These are phyloP conservation scores for Penicillium malachiteum DNA, from an alignment of 495 filamentous ascomycete genomes.

Conservation along the genomic window DNA sequence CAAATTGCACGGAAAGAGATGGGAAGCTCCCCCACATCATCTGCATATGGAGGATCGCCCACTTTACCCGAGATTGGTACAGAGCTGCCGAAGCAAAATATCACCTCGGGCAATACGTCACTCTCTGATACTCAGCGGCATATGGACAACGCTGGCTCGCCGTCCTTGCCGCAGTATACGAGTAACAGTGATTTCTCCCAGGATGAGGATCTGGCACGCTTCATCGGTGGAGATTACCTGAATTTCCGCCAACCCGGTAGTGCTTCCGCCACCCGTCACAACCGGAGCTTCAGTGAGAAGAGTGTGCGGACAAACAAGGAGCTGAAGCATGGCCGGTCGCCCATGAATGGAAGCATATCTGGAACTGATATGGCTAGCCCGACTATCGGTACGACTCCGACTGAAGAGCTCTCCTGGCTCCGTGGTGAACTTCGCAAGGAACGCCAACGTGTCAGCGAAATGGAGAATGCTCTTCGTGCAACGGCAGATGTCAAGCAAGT, in stretches of 20 bases:
- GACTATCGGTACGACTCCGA: slow-evolving; percentile 58
- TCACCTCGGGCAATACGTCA: slow-evolving; percentile 55
- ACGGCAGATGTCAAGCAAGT: slow-evolving; percentile 80
- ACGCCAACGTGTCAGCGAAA: slow-evolving; percentile 75
- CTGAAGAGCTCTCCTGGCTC: slow-evolving; percentile 71
- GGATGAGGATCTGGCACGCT: slow-evolving; percentile 88
- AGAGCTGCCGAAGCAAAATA: slow-evolving; percentile 24
- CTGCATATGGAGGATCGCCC: slow-evolving; percentile 46
- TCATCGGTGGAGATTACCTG: slow-evolving; percentile 73
- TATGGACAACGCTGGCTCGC: slow-evolving; percentile 50
- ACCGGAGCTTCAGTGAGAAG: slow-evolving; percentile 81
- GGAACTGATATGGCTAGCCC: slow-evolving; percentile 73
- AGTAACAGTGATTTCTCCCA: slow-evolving; percentile 77
- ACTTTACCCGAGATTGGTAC: slow-evolving; percentile 56
- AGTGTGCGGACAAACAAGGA: slow-evolving; percentile 47
- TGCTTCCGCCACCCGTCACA: slow-evolving; percentile 94
- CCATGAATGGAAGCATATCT: slow-evolving; percentile 63
- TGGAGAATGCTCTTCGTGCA: slow-evolving; percentile 68
- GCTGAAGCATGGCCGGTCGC: slow-evolving; percentile 69
- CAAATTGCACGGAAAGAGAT: slow-evolving; percentile 37
- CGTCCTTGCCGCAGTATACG: slow-evolving; percentile 66
- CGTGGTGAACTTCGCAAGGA: slow-evolving; percentile 78
- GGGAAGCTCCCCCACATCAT: slow-evolving; percentile 27
- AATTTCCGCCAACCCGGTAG: slow-evolving; percentile 75
- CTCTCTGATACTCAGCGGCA: slow-evolving; percentile 35